Evolutionary conservation across 2,329 filamentous ascomycete species (phyloP).

Genomic region (Aspergillus persii): DNA sequence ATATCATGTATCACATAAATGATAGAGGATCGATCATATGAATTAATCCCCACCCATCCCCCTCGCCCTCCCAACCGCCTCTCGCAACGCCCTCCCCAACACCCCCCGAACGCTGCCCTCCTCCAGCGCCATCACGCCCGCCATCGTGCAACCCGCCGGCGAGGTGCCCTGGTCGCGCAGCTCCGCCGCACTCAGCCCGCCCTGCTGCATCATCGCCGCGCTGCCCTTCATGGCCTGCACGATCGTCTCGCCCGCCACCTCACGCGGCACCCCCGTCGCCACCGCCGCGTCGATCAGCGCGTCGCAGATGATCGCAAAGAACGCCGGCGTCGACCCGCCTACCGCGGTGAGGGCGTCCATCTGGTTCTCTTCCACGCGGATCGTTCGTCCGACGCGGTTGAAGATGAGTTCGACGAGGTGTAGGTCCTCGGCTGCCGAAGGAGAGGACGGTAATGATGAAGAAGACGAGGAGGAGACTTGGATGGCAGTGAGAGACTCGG

Average conservation of each 20-base stretch:
- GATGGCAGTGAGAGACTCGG: slow-evolving; percentile 50
- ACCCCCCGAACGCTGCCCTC: slow-evolving; percentile 56
- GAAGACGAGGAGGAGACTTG: slow-evolving; percentile 48
- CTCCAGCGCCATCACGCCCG: slow-evolving; percentile 59
- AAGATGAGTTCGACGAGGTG: slow-evolving; percentile 48
- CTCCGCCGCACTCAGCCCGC: slow-evolving; percentile 59
- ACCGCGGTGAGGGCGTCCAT: slow-evolving; percentile 61
- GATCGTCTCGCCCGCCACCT: slow-evolving; percentile 60
- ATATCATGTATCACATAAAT: too few species aligned
- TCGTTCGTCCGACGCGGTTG: slow-evolving; percentile 47
- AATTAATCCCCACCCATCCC: slow-evolving; percentile 40
- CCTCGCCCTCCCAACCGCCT: slow-evolving; percentile 59
- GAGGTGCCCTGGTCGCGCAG: slow-evolving; percentile 61
- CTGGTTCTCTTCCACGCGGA: slow-evolving; percentile 50
- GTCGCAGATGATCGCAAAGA: slow-evolving; percentile 59
- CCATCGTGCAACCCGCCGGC: slow-evolving; percentile 63
- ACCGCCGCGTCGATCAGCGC: slow-evolving; percentile 61
- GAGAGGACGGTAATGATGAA: slow-evolving; percentile 43
- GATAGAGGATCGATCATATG: too few species aligned
- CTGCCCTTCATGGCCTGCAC: slow-evolving; percentile 62
- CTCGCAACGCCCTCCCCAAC: slow-evolving; percentile 55
- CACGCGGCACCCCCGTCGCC: slow-evolving; percentile 60
- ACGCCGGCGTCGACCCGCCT: slow-evolving; percentile 61
- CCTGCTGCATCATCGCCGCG: slow-evolving; percentile 55
- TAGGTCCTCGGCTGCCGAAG: slow-evolving; percentile 34